Conservation (phyloP, 1,284 basidiomycete genomes). For the Microbotryomycetes sp. region DNA sequence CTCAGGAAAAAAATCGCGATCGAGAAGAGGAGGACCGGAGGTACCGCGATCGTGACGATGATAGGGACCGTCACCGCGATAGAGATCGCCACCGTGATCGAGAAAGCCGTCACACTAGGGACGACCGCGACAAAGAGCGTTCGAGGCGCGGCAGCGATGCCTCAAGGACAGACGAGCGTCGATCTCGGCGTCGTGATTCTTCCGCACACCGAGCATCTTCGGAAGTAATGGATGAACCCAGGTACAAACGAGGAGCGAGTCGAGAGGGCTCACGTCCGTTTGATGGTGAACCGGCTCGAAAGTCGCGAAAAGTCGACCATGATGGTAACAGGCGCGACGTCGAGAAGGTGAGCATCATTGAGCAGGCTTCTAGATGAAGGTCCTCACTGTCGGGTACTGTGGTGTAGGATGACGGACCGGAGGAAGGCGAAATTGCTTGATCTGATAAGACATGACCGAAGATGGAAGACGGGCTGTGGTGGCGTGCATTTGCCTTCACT, state of each 20-base stretch:
- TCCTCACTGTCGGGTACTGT: background rate
- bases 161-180: background rate
- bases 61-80: conserved; percentile 52
- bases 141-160: background rate
- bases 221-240: background rate
- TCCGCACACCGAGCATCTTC: background rate
- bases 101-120: background rate
- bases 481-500: no score
- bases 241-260: background rate
- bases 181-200: background rate
- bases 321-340: background rate
- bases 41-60: conserved; percentile 65
- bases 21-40: conserved; percentile 55
- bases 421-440: conserved; percentile 9
- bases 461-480: no score
- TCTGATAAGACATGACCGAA: background rate
- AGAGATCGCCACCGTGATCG: conserved; percentile 41
- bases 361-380: background rate
- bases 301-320: conserved; percentile 3
- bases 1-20: conserved; percentile 65
- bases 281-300: conserved; percentile 1
- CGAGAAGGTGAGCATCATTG: background rate
- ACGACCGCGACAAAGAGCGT: background rate
- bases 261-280: background rate
- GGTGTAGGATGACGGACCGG: conserved; percentile 1